Evolutionary conservation across 2,329 filamentous ascomycete species (phyloP).

Genomic region (Aureobasidium sp.): DNA sequence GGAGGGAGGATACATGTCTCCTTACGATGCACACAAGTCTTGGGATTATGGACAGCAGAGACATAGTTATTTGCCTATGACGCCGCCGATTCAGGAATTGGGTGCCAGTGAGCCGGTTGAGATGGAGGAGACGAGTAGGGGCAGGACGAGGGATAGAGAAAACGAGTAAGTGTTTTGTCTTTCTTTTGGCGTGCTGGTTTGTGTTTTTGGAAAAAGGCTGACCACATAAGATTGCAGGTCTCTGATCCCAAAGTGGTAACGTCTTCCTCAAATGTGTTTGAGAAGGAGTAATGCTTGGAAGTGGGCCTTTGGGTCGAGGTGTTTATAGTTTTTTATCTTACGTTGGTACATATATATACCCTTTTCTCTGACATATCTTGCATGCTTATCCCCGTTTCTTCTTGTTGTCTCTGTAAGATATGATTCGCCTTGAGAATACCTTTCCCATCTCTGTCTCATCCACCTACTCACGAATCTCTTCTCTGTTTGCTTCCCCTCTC

Average conservation of each 20-base stretch:
- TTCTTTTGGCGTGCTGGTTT: too few relatives aligned
- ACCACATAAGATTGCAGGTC: background rate
- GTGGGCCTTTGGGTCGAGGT: too few relatives aligned
- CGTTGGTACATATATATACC: too few relatives aligned
- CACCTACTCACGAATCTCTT: too few relatives aligned
- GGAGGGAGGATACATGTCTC: background rate
- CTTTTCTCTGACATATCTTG: too few relatives aligned
- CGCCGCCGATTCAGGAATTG: background rate
- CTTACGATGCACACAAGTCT: background rate
- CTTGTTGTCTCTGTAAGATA: too few relatives aligned
- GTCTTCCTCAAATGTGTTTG: background rate
- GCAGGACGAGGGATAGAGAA: background rate
- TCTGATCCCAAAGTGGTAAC: conserved; percentile 1
- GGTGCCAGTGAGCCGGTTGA: background rate
- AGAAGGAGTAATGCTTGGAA: background rate
- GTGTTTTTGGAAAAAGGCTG: too few relatives aligned
- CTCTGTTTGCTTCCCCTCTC: too few relatives aligned
- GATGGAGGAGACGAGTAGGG: background rate
- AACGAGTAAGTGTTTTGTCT: conserved; percentile 1
- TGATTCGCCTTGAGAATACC: too few relatives aligned
- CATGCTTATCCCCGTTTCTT: too few relatives aligned
- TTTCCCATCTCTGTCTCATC: too few relatives aligned
- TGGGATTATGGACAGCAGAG: background rate
- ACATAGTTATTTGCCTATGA: background rate
- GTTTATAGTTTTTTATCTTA: too few relatives aligned